A percentile compares a stretch with the other conserved stretches of the same genome.
phyloP scores from a whole-genome alignment of 192 early-diverging fungal species.

The Polychytrium aggregatum region DNA sequence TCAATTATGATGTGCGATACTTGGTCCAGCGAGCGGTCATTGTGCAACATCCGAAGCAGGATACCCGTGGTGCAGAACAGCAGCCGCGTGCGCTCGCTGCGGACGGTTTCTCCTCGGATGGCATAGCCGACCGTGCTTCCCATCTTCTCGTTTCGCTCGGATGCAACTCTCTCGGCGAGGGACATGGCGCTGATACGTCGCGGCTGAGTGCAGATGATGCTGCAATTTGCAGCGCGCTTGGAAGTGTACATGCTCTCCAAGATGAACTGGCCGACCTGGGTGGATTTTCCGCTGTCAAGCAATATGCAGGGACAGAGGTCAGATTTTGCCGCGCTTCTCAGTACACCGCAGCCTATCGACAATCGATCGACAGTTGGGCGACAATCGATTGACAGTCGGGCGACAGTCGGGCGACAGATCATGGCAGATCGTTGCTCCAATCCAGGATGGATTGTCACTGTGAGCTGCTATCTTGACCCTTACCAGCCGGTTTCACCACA shows the following conservation, averaged over 20 bases:
- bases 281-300: slow-evolving; percentile 27
- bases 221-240: slow-evolving; percentile 22
- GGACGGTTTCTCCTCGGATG: slow-evolving; percentile 57
- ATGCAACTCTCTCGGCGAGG: slow-evolving; percentile 45
- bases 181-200: slow-evolving; percentile 56
- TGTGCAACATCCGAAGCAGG: slow-evolving; percentile 56
- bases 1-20: slow-evolving; percentile 65
- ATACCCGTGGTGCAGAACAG: slow-evolving; percentile 56
- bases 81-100: slow-evolving; percentile 14
- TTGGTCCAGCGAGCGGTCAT: slow-evolving; percentile 41
- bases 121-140: slow-evolving; percentile 58
- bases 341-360: no score
- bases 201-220: slow-evolving; percentile 68
- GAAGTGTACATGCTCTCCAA: slow-evolving; percentile 40
- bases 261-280: slow-evolving; percentile 60
- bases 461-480: neutral
- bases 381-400: no score
- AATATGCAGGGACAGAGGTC: no score
- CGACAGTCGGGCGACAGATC: no score
- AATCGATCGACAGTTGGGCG: no score
- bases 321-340: no score
- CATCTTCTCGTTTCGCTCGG: slow-evolving; percentile 23
- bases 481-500: slow-evolving; percentile 67
- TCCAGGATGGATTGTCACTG: neutral
- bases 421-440: neutral